A percentile compares a stretch with the other conserved stretches of the same genome.
phyloP scores from a whole-genome alignment of 2,329 filamentous ascomycete genomes.

The Nothophoma quercina region DNA sequence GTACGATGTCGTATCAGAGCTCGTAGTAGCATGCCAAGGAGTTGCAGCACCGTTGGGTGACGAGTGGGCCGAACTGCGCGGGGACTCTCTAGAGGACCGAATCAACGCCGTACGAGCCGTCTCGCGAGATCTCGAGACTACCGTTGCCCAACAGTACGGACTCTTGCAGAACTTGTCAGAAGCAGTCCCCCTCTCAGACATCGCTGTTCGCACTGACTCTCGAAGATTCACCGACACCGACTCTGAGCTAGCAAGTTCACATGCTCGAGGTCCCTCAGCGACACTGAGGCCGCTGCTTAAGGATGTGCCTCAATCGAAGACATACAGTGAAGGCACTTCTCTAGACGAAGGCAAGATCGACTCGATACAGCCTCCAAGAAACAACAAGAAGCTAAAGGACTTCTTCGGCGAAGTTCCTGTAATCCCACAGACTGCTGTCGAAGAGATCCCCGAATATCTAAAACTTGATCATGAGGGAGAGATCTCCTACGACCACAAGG shows the following conservation, averaged over 20 bases:
- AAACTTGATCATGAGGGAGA: constrained; percentile 88
- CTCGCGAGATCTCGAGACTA: constrained; percentile 81
- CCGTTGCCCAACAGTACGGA: constrained; percentile 85
- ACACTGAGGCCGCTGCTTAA: constrained; percentile 57
- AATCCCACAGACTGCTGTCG: constrained; percentile 59
- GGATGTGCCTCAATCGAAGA: constrained; percentile 67
- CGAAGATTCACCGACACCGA: constrained; percentile 56
- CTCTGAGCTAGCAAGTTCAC: constrained; percentile 45
- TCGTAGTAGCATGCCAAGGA: constrained; percentile 85
- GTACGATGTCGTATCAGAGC: constrained; percentile 91
- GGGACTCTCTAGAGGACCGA: constrained; percentile 86
- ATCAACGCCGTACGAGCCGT: constrained; percentile 81
- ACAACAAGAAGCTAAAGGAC: constrained; percentile 58
- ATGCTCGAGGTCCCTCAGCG: constrained; percentile 40
- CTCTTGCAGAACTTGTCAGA: constrained; percentile 88
- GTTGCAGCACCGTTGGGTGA: constrained; percentile 91
- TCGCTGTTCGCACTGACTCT: constrained; percentile 31
- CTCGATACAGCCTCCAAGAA: constrained; percentile 47
- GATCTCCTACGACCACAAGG: constrained; percentile 86
- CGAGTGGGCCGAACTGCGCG: constrained; percentile 93
- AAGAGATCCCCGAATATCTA: constrained; percentile 85
- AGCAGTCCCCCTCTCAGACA: constrained; percentile 65
- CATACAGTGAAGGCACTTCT: constrained; percentile 66
- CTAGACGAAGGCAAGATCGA: constrained; percentile 44
- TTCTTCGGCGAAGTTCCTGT: constrained; percentile 62